phyloP scores from a whole-genome alignment of 331 rosid species.

The Erythrophleum ivorense region DNA sequence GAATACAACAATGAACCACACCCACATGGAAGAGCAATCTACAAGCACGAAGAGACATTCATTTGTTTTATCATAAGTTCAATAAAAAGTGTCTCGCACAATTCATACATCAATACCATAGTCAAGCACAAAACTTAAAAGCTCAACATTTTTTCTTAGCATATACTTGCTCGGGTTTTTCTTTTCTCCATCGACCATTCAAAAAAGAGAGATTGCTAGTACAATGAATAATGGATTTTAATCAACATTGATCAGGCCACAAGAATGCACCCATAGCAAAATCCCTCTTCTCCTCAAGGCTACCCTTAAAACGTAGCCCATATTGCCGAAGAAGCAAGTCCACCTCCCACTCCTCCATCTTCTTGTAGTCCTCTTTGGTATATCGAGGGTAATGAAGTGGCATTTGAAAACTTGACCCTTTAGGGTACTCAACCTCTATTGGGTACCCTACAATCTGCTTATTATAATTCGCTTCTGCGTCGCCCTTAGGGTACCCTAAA shows the following conservation, averaged over 20 bases:
- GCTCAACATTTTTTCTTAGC: too few relatives aligned
- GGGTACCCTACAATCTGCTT: slow-evolving; percentile 21
- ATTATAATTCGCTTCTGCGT: neutral
- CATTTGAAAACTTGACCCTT: slow-evolving; percentile 60
- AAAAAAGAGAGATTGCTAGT: too few relatives aligned
- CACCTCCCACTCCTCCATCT: slow-evolving; percentile 80
- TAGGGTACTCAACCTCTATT: neutral
- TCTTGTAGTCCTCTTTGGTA: slow-evolving; percentile 66
- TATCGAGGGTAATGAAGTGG: slow-evolving; percentile 87
- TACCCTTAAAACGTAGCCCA: slow-evolving; percentile 57
- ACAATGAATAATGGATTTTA: neutral
- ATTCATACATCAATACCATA: too few relatives aligned
- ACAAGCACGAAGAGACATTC: too few relatives aligned
- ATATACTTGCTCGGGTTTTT: too few relatives aligned
- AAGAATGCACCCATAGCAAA: slow-evolving; percentile 76
- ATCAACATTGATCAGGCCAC: slow-evolving; percentile 69
- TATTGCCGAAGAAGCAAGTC: slow-evolving; percentile 74
- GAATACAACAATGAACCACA: too few relatives aligned
- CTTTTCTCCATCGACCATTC: too few relatives aligned
- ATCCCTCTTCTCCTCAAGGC: slow-evolving; percentile 61
- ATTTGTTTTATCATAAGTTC: too few relatives aligned
- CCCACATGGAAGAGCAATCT: too few relatives aligned
- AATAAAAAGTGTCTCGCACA: too few relatives aligned
- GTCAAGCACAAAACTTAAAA: neutral
- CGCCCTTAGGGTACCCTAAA: slow-evolving; percentile 44